These are phyloP conservation scores for Gastrolobium bilobum DNA, from an alignment of 306 rosid genomes.

Conservation along the genomic window DNA sequence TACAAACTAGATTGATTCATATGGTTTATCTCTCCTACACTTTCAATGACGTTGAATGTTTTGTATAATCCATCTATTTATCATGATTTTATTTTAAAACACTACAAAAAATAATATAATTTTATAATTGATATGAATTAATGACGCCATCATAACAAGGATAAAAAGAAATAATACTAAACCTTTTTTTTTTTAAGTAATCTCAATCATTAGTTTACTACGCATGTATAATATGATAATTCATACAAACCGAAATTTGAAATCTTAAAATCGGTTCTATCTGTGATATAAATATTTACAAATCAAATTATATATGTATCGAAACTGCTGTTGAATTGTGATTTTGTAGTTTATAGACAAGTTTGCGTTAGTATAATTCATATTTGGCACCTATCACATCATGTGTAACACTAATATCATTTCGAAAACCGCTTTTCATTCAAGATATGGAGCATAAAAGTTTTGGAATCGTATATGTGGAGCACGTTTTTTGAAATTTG, in stretches of 20 bases:
- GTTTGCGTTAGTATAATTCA: neutral
- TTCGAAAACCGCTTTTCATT: neutral
- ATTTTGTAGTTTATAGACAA: neutral
- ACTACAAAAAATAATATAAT: no score
- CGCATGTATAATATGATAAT: no score
- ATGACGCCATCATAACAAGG: no score
- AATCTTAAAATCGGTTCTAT: neutral
- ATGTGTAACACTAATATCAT: neutral
- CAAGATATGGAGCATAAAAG: conserved; percentile 28
- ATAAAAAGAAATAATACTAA: no score
- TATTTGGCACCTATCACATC: conserved; percentile 28
- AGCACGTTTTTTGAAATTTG: conserved; percentile 7
- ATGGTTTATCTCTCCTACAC: no score
- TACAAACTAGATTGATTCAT: neutral
- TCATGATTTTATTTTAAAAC: no score
- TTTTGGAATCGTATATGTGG: conserved; percentile 30
- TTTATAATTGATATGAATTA: no score
- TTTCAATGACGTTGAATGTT: no score
- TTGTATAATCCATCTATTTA: no score
- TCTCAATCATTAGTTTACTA: no score
- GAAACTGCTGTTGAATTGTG: neutral
- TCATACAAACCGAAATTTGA: neutral
- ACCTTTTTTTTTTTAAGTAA: no score
- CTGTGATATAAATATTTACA: neutral
- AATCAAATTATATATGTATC: neutral